Evolutionary conservation across 148 eudicot genomes (phyloP).

Genomic region (Rhododendron vialii): DNA sequence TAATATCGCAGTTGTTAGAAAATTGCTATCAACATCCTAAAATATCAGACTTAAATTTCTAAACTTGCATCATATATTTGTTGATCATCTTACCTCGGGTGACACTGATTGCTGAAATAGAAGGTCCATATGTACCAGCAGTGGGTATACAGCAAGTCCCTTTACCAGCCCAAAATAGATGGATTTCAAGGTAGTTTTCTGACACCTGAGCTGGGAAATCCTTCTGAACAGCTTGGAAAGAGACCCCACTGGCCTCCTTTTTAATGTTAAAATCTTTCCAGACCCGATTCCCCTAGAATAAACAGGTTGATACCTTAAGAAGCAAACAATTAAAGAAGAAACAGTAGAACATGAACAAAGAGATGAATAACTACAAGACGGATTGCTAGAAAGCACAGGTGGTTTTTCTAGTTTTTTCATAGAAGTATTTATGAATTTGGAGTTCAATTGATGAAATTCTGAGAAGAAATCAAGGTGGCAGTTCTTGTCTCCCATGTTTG

Average conservation of each 20-base stretch:
- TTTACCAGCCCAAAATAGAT: not conserved
- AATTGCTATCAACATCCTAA: constrained; percentile 6
- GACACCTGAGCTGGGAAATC: constrained; percentile 42
- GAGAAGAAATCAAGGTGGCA: not conserved
- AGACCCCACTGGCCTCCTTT: constrained; percentile 52
- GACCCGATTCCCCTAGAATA: constrained; percentile 49
- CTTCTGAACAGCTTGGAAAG: constrained; percentile 42
- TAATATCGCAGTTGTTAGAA: constrained; percentile 13
- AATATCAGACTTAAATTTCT: not conserved
- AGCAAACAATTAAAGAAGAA: not conserved
- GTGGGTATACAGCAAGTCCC: constrained; percentile 43
- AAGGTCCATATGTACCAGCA: constrained; percentile 79
- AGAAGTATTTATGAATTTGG: not conserved
- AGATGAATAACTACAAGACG: not conserved
- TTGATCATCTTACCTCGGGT: constrained; percentile 45
- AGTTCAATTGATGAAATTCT: not conserved
- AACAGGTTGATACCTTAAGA: constrained; percentile 1
- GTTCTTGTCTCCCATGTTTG: not conserved
- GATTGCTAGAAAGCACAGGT: not conserved
- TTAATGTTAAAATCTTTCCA: constrained; percentile 61
- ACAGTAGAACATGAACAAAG: too few species aligned
- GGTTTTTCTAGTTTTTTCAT: not conserved
- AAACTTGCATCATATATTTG: not conserved
- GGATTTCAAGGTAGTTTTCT: constrained; percentile 56
- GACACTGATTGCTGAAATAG: constrained; percentile 76